A percentile compares a stretch with the other conserved stretches of the same genome.
Conservation (phyloP, 345 rosid species). For the Laguncularia racemosa region DNA sequence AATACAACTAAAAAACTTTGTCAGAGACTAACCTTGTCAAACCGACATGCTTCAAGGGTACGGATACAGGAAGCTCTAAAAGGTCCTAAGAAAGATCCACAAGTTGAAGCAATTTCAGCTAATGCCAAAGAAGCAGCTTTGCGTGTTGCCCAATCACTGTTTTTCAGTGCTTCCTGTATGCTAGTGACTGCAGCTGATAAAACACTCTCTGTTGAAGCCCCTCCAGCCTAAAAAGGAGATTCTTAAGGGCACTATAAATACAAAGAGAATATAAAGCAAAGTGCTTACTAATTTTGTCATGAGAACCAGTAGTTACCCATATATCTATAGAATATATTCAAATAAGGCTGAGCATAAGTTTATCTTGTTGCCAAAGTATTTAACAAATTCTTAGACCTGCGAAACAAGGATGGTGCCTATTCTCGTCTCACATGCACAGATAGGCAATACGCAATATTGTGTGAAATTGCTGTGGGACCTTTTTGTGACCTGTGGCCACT, state of each 20-base stretch:
- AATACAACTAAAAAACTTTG: background rate
- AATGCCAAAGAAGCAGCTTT: conserved; percentile 85
- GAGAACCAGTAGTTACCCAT: background rate
- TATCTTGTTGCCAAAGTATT: no score
- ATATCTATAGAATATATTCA: no score
- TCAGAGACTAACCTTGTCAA: conserved; percentile 57
- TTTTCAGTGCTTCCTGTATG: conserved; percentile 72
- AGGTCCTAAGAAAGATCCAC: conserved; percentile 55
- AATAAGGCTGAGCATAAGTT: no score
- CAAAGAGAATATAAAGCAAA: background rate
- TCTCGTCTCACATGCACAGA: no score
- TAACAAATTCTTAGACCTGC: no score
- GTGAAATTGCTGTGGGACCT: no score
- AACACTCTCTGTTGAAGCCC: conserved; percentile 53
- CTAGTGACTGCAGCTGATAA: conserved; percentile 58
- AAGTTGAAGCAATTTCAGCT: conserved; percentile 64
- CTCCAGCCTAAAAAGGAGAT: conserved; percentile 67
- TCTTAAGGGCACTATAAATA: background rate
- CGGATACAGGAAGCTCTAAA: conserved; percentile 62
- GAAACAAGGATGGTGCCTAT: no score
- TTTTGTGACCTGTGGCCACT: no score
- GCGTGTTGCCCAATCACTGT: conserved; percentile 82
- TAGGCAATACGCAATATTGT: no score
- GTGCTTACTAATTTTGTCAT: background rate
- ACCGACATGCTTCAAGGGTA: conserved; percentile 85